Base-by-base conservation (phyloP, 2,329 filamentous ascomycete species). In the Neurospora sp. region DNA sequence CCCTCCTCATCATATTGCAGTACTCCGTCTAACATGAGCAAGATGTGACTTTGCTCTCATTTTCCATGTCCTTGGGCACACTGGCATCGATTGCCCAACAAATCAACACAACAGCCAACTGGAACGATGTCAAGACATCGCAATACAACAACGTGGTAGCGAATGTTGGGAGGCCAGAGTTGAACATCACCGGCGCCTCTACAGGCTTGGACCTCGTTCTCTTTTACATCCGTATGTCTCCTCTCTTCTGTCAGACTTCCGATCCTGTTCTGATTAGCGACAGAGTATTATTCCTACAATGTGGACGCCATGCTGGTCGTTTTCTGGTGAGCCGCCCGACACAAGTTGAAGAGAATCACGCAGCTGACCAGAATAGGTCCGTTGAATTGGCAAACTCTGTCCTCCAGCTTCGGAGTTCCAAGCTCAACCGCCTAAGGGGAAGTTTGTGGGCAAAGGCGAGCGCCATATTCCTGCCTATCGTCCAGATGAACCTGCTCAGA, bases 241-340 rank as follows among this genome's bases (percentile, higher is more conserved):
- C 36, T 36, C 13, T 3, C 38, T 43, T 33, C 33, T 36, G 0
- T 1, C 8, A 13, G 10, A 7, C n/a, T 15, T 6, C 13, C 28
- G 2, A 17, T 28, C 4, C 8, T 40, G 38, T 13, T 46, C 71
- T 69, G 33, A 71, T 43, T 17, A 5, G 0, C 43, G 81, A 79
- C 67, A 85, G 84, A 85, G 73, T 84, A 82, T 67, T 85, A 84
- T 71, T 80, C 79, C 38, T 85, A 85, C 73, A 85, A 84, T 75
- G 82, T 82, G n/a, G 82, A 84, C 74, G 77, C 82, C 9, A 75
- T 84, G 38, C 77, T 84, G 40, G 78, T 82, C 6, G 76, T 84
- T 6, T 84, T 82, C 69, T 86, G 84, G 83, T 83, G 76, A 68
- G 38, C 42, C 13, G n/a, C 42, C 39, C 11, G 66, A n/a, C 67